Evolutionary conservation across 2,329 filamentous ascomycete species (phyloP), one percentile per base, ranked within the genome.

Genomic region (Arthroderma uncinatum): DNA sequence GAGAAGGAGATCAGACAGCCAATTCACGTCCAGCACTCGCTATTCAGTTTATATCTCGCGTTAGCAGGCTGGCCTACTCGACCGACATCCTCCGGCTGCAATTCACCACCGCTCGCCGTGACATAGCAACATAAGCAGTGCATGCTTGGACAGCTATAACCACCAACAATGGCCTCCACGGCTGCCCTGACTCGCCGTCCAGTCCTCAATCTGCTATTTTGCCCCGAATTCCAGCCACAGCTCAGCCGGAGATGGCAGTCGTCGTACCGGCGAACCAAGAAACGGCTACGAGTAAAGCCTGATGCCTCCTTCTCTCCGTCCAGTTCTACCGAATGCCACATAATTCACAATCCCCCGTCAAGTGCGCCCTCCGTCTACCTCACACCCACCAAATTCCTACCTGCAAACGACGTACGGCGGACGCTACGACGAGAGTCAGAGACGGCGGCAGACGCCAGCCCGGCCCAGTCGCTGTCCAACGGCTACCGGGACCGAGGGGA

Each of bases 311-410:
- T 79, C 63, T 70, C 70, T 14, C 64, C 68, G 12, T 62, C 64
- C 8, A 50, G 23, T 14, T 30, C 25, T 2, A 16, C 44, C 23
- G 71, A 72, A 59, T 77, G 81, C 58, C 77, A 80, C 64, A 82
- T 84, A 66, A 76, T 86, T 67, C 82, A 82, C 76, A 86, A 86
- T 63, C 83, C 83, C 36, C 83, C 83, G 0, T 81, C 82, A 5
- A 80, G 81, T 28, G 78, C 80, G 5, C 82, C 83, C 6, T 82
- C 77, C 60, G 78, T 82, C 23, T 83, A 82, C 65, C 80, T 84
- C 66, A 86, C 83, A 1, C 83, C 83, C 1, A 71, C 76, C 28
- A 82, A 83, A 62, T 86, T 86, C 67, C 75, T 86, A 6, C 83
- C 83, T 4, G 67, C 74, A 56, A 73, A 76, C 61, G 83, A 86